Percentiles rank a stretch among this genome's conserved stretches.
Conservation (phyloP, 495 filamentous ascomycete species). For the Sporormia fimetaria region DNA sequence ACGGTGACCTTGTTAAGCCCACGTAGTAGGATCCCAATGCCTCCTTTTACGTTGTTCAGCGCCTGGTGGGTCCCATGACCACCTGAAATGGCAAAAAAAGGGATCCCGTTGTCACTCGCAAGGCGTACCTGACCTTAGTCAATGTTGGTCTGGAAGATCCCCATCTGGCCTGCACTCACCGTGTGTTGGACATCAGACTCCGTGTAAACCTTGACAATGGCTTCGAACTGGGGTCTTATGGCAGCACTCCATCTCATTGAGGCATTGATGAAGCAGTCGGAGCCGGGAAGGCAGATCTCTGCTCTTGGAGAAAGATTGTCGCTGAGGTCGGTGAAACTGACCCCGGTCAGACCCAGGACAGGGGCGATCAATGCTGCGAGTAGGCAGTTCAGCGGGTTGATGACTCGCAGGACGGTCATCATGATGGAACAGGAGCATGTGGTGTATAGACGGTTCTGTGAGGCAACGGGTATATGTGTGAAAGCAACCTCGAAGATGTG, state of each 20-base stretch:
- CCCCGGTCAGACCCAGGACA: too few species aligned
- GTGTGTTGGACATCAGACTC: conserved; percentile 54
- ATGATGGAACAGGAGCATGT: too few species aligned
- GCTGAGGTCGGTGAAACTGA: not conserved
- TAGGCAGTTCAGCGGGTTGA: too few species aligned
- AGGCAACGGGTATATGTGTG: too few species aligned
- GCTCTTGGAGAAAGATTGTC: conserved; percentile 34
- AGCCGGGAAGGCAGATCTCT: conserved; percentile 37
- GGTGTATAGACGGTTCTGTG: too few species aligned
- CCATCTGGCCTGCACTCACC: too few species aligned
- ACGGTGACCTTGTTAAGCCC: conserved; percentile 2
- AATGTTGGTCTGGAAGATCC: too few species aligned
- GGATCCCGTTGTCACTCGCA: not conserved
- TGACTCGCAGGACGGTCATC: too few species aligned
- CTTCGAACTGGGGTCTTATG: conserved; percentile 60
- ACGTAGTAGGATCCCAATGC: conserved; percentile 4
- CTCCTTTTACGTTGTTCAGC: conserved; percentile 1
- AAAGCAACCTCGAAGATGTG: too few species aligned
- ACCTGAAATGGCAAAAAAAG: conserved; percentile 1
- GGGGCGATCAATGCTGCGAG: too few species aligned
- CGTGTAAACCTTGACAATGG: conserved; percentile 68
- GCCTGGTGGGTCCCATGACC: not conserved
- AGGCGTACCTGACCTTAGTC: conserved; percentile 2
- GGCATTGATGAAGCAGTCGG: conserved; percentile 33
- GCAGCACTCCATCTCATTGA: conserved; percentile 37